phyloP scores from a whole-genome alignment of 805 yeast species.

The Saccharomycopsis sp. region DNA sequence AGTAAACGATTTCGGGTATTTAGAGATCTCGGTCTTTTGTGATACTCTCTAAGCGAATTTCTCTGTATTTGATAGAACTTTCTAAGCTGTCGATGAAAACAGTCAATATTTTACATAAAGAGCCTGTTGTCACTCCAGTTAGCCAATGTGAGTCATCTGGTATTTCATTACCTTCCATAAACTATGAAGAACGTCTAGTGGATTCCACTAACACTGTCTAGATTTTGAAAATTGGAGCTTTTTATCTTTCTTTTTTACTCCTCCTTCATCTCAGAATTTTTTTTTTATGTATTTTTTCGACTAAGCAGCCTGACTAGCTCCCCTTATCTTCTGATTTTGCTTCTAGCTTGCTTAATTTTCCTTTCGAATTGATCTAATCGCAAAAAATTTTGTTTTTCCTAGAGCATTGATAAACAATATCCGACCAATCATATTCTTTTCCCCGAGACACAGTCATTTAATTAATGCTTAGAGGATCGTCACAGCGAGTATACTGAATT shows the following conservation, averaged over 20 bases:
- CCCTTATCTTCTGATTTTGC: not conserved
- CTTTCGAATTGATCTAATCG: not conserved
- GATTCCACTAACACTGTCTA: not conserved
- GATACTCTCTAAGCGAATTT: not conserved
- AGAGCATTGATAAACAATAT: not conserved
- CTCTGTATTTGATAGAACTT: not conserved
- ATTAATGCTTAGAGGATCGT: no score
- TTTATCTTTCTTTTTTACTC: not conserved
- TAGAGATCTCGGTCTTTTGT: not conserved
- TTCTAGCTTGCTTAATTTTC: not conserved
- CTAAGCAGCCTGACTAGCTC: not conserved
- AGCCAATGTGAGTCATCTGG: no score
- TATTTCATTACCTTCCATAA: not conserved
- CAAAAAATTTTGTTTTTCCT: not conserved
- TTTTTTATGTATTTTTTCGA: not conserved
- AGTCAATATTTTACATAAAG: no score
- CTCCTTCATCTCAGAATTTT: not conserved
- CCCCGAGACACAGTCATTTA: not conserved
- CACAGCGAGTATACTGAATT: not conserved
- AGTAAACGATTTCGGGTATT: no score
- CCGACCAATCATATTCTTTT: not conserved
- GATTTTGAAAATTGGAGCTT: not conserved
- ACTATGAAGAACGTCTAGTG: no score
- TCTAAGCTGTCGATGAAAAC: not conserved
- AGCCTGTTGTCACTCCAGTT: no score